A percentile compares a stretch with the other conserved stretches of the same genome.
Evolutionary conservation across 1,139 yeast species (phyloP).

Genomic region (Taiozyma sp.): DNA sequence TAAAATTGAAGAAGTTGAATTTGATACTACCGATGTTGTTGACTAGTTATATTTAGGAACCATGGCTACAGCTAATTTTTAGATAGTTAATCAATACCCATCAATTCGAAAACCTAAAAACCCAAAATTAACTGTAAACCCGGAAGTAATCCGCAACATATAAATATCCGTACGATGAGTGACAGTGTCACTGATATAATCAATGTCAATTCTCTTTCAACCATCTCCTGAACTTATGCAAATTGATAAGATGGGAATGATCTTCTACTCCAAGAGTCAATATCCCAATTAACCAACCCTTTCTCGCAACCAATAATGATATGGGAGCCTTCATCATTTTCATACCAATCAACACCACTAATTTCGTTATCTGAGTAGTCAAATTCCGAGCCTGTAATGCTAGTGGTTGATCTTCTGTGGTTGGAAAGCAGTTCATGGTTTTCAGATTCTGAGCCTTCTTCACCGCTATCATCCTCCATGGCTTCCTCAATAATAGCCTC

Average conservation of each 20-base stretch:
- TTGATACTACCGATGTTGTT: conserved; percentile 29
- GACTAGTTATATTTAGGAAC: conserved; percentile 19
- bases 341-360: conserved; percentile 42
- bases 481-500: conserved; percentile 3
- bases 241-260: conserved; percentile 36
- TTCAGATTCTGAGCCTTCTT: not conserved
- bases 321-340: conserved; percentile 33
- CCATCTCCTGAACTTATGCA: conserved; percentile 6
- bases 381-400: conserved; percentile 13
- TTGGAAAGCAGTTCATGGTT: conserved; percentile 3
- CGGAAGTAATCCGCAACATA: not conserved
- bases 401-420: conserved; percentile 7
- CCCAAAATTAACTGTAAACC: not conserved
- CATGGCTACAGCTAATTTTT: not conserved
- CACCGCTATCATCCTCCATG: not conserved
- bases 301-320: conserved; percentile 41
- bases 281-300: conserved; percentile 45
- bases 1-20: conserved; percentile 18
- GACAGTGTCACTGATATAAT: not conserved
- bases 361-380: conserved; percentile 34
- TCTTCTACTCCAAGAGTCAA: conserved; percentile 46
- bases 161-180: not conserved
- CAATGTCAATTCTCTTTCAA: not conserved
- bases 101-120: not conserved
- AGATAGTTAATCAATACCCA: not conserved